phyloP scores from a whole-genome alignment of 768 basidiomycete genomes.

The Serpula lacrymans region DNA sequence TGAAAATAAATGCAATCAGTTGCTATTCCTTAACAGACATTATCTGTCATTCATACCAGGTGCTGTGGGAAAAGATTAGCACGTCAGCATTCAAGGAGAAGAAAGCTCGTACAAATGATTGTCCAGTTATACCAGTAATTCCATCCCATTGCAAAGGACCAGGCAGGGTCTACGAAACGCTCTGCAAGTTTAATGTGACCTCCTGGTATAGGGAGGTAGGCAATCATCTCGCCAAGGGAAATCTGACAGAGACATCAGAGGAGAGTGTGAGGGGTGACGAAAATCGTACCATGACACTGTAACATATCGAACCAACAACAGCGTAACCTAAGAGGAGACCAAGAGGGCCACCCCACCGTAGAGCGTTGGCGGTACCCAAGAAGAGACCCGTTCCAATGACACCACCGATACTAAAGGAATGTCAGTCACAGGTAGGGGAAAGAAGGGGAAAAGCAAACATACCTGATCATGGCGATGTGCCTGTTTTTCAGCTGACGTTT shows the following conservation, averaged over 20 bases:
- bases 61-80: conserved; percentile 11
- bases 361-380: conserved; percentile 55
- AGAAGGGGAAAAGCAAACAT: conserved; percentile 4
- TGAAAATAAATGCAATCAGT: conserved; percentile 10
- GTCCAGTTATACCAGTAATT: conserved; percentile 48
- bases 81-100: not conserved
- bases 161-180: conserved; percentile 75
- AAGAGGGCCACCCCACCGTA: conserved; percentile 61
- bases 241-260: conserved; percentile 56
- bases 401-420: conserved; percentile 50
- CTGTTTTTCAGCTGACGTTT: conserved; percentile 69
- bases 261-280: not conserved
- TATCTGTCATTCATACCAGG: conserved; percentile 17
- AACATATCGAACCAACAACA: conserved; percentile 64
- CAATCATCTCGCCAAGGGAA: conserved; percentile 64
- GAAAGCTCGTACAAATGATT: conserved; percentile 14
- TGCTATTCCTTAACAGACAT: not conserved
- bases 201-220: conserved; percentile 75
- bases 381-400: conserved; percentile 62
- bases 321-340: conserved; percentile 74
- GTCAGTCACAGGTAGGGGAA: conserved; percentile 1
- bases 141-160: conserved; percentile 57
- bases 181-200: conserved; percentile 80
- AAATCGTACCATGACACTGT: conserved; percentile 60
- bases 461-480: conserved; percentile 83